Percentiles rank a stretch among this genome's conserved stretches.
Evolutionary conservation across 23 red algal genomes (phyloP).

Genomic region (Gracilaria domingensis): DNA sequence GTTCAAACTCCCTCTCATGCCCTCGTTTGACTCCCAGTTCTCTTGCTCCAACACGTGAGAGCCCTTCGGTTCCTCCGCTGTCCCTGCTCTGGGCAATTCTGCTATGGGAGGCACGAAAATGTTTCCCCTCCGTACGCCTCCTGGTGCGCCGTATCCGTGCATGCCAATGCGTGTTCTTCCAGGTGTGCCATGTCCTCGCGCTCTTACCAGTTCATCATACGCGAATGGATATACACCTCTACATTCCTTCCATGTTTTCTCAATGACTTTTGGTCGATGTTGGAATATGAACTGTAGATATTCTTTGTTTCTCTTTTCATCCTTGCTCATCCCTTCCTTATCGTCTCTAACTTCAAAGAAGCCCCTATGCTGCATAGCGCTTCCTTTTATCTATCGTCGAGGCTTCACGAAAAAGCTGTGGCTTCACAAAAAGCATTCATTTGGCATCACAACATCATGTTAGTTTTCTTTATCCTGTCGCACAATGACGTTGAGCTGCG

Average conservation of each 20-base stretch:
- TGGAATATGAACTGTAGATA: slow-evolving; percentile 37
- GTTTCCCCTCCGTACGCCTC: background rate
- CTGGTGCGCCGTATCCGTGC: slow-evolving; percentile 38
- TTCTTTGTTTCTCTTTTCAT: slow-evolving; percentile 8
- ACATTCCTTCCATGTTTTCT: background rate
- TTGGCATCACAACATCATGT: background rate
- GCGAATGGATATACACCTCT: background rate
- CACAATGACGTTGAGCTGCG: background rate
- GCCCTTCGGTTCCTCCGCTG: no score
- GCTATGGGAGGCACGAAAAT: background rate
- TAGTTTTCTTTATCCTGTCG: background rate
- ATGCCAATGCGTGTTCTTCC: background rate
- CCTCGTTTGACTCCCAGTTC: background rate
- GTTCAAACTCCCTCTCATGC: background rate
- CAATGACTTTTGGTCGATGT: background rate
- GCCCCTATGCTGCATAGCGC: background rate
- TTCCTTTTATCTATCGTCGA: background rate
- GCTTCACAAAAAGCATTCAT: no score
- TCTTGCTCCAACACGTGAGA: background rate
- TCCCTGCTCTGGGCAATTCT: background rate
- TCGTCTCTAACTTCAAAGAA: background rate
- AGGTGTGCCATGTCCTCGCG: slow-evolving; percentile 44
- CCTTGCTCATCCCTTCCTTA: background rate
- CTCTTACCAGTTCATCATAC: slow-evolving; percentile 42
- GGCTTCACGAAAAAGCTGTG: no score